Base-by-base conservation (phyloP, 2,329 filamentous ascomycete genomes). In the Dactylellina sp. region DNA sequence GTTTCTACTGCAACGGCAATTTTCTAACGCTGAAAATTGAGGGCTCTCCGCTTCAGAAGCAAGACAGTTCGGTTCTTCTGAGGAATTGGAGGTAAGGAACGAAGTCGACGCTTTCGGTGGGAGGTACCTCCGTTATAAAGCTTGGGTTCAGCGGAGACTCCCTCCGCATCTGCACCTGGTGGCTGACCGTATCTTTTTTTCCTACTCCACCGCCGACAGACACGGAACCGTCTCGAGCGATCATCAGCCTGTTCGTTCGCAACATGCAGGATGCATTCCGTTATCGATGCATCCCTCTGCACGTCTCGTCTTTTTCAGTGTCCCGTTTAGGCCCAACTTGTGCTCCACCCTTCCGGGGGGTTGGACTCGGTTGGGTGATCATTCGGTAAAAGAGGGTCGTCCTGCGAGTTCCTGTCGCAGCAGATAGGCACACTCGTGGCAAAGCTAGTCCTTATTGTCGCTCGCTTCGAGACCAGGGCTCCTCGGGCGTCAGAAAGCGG, bases 251-350 rank as follows among this genome's bases (percentile, higher is more conserved):
- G 35, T 39, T 60, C 42, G 44, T 50, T 72, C 68, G 68, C 60
- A 72, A 65, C 68, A 53, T 61, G 61, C 70, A 74, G 70, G 55
- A 66, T 24, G 61, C 61, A 74, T 74, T 74, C 70, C 70, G 61
- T 74, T 74, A 74, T 74, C 70, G 70, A 66, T 61, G 70, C 70
- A 74, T 39, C 55, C 55, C 56, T 28, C n/a, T 24, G 39, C 7
- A 7, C 16, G 28, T 32, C 9, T 32, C 28, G 28, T 32, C 28
- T 32, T 32, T 32, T 9, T 32, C 9, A 9, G 28, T 32, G 28
- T 42, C 18, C 35, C 35, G 7, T 39, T 28, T 24, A 16, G 22
- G 37, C 39, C 53, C 20, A 46, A 44, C 7, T 16, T 18, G 49
- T 32, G 47, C 61, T 66, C 62, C 62, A 60, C 68, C 28, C 25